phyloP scores from a whole-genome alignment of 345 rosid genomes.

The Odontarrhena argentea region DNA sequence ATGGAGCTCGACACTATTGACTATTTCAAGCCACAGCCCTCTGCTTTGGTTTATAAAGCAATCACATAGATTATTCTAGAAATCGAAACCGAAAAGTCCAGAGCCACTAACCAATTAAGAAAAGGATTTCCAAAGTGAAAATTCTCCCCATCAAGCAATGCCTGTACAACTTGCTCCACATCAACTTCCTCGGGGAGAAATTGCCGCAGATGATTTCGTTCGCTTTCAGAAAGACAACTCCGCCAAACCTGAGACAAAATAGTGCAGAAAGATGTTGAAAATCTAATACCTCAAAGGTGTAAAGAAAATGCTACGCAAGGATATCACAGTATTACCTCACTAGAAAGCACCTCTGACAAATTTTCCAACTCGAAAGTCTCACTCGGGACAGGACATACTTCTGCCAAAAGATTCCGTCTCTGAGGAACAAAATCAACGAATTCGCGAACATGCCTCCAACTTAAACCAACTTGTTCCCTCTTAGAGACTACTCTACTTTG shows the following conservation, averaged over 20 bases:
- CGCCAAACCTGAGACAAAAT: conserved; percentile 65
- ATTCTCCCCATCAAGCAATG: conserved; percentile 73
- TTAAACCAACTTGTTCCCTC: conserved; percentile 81
- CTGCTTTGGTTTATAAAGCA: conserved; percentile 1
- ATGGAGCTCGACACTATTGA: not conserved
- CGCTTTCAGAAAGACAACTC: conserved; percentile 64
- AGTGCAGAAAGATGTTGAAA: conserved; percentile 17
- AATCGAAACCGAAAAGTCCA: conserved; percentile 6
- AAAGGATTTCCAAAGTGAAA: conserved; percentile 84
- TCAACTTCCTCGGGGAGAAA: conserved; percentile 76
- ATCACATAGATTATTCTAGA: conserved; percentile 15
- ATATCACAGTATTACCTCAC: conserved; percentile 55
- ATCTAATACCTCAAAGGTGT: conserved; percentile 5
- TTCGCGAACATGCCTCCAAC: conserved; percentile 65
- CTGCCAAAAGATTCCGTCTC: conserved; percentile 54
- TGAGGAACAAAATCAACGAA: conserved; percentile 50
- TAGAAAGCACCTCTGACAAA: conserved; percentile 68
- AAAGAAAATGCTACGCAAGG: conserved; percentile 16
- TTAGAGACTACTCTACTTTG: conserved; percentile 68
- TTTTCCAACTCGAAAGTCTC: conserved; percentile 75
- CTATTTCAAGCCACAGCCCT: conserved; percentile 9
- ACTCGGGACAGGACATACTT: conserved; percentile 61
- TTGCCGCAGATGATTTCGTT: conserved; percentile 65
- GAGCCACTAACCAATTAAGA: conserved; percentile 66
- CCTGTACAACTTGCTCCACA: conserved; percentile 58